phyloP scores from a whole-genome alignment of 257 asterid genomes.

The Penstemon eatonii region DNA sequence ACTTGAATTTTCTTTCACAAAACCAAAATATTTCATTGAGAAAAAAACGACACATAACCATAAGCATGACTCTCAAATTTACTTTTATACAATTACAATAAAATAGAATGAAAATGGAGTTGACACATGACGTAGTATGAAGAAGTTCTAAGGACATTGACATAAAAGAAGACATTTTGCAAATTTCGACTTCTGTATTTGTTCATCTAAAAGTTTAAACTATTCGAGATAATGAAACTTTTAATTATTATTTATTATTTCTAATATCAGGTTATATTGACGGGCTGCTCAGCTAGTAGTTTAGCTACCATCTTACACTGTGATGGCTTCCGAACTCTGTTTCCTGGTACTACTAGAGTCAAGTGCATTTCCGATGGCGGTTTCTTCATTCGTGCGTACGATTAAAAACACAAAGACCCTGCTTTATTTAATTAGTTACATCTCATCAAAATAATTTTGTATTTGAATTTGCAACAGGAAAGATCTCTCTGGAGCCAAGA shows the following conservation, averaged over 20 bases:
- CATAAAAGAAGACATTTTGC: too few relatives aligned
- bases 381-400: conserved; percentile 17
- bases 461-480: background rate
- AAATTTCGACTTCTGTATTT: too few relatives aligned
- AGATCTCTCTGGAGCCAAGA: background rate
- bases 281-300: conserved; percentile 21
- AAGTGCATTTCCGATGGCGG: conserved; percentile 21
- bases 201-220: too few relatives aligned
- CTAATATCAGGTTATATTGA: background rate
- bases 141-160: too few relatives aligned
- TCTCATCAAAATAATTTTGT: background rate
- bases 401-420: background rate
- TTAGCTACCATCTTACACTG: conserved; percentile 6
- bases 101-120: background rate
- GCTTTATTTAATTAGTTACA: background rate
- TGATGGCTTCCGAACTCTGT: conserved; percentile 4
- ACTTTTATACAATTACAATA: too few relatives aligned
- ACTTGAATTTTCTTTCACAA: background rate
- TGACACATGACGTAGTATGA: background rate
- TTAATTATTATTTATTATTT: background rate
- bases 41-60: too few relatives aligned
- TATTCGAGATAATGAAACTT: too few relatives aligned
- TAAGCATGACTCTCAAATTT: too few relatives aligned
- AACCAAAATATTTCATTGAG: too few relatives aligned
- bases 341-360: conserved; percentile 2